Conservation (phyloP, 306 rosid species). For the Lupinus albus region DNA sequence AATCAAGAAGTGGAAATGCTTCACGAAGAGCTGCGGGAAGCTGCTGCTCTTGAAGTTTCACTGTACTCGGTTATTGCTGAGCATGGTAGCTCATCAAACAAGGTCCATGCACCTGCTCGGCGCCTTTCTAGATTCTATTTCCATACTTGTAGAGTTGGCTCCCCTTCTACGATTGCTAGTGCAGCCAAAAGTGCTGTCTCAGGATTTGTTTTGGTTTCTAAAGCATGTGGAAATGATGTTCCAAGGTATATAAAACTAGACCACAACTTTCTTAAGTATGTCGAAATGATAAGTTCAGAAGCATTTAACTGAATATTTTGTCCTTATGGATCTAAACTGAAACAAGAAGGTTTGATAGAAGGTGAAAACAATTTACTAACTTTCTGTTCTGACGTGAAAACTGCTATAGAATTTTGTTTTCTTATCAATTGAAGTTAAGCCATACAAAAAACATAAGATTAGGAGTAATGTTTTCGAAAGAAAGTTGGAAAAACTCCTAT, state of each 20-base stretch:
- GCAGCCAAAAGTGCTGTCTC: constrained; percentile 73
- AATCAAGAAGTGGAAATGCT: constrained; percentile 76
- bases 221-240: constrained; percentile 93
- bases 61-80: constrained; percentile 82
- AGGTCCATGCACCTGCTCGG: constrained; percentile 90
- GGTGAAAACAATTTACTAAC: not conserved
- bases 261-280: constrained; percentile 28
- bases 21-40: constrained; percentile 77
- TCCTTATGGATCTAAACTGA: constrained; percentile 27
- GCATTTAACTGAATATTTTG: constrained; percentile 25
- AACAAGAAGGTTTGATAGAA: not conserved
- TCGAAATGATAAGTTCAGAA: constrained; percentile 24
- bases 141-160: constrained; percentile 61
- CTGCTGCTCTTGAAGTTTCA: constrained; percentile 83
- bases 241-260: constrained; percentile 62
- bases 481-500: constrained; percentile 25
- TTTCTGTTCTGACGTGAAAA: not conserved
- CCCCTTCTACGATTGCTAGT: constrained; percentile 57
- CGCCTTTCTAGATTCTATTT: constrained; percentile 86
- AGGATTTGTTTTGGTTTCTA: constrained; percentile 82
- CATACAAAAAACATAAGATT: not conserved
- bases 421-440: not conserved
- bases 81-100: constrained; percentile 78
- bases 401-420: constrained; percentile 23
- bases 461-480: constrained; percentile 13